Evolutionary conservation across 2,329 filamentous ascomycete genomes (phyloP), one percentile per base, ranked within the genome.

Genomic region (Macrophomina tecta): DNA sequence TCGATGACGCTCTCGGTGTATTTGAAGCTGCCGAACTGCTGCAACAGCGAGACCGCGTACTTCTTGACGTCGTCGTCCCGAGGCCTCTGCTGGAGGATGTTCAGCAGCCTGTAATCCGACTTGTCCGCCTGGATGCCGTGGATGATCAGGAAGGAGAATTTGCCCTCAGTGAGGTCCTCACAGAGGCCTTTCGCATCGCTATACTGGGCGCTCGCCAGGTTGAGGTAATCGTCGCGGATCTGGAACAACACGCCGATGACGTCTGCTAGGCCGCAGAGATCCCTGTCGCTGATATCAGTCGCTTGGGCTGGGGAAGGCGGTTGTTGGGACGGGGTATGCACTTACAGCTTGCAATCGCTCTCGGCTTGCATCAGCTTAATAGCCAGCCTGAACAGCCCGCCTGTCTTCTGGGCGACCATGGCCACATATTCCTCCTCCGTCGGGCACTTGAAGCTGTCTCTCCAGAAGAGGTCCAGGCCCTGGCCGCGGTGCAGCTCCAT

Each of bases 331-430:
- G 23, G 23, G 23, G 23, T 38, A 12, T 8, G 7, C 36, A 38
- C 36, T 38, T 38, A 38, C 36, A 38, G 36, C 36, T 38, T 38
- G 36, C 36, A 38, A 12, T n/a, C 38, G 36, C 34, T 77, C 65
- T 82, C 79, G 3, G 78, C 78, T 68, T 81, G 78, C 81, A 84
- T 83, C 16, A 84, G 69, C 65, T 82, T 80, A 14, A 80, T 74
- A 0, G 80, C 79, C 7, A 84, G 72, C 11, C 80, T 74, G 71
- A 84, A 84, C 11, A 84, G 71, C 4, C 80, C 82, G 4, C 82
- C 82, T 0, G 82, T 84, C 68, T 84, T 83, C n/a, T 82, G 81
- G 32, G 79, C 79, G 9, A 84, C 80, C 82, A 84, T 84, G 64
- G 81, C 76, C 3, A 84, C 70, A 69, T 84, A 84, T 38, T 84